Percentiles rank a stretch among this genome's conserved stretches.
Conservation (phyloP, 2,329 filamentous ascomycete species). For the Penicillium sp. region DNA sequence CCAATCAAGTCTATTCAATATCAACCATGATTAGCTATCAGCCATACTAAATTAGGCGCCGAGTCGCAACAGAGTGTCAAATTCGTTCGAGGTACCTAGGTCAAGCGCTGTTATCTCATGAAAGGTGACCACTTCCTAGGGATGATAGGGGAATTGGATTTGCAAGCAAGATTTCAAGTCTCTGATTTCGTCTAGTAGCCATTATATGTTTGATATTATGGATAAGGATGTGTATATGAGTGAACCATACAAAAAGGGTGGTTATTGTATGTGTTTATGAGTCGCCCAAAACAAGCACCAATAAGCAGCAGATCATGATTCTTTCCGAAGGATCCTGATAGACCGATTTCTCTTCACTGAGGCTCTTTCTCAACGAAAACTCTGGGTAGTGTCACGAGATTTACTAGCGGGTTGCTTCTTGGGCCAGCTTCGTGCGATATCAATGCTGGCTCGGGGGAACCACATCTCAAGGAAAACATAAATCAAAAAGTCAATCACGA, state of each 20-base stretch:
- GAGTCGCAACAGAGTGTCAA: not conserved
- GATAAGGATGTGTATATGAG: not conserved
- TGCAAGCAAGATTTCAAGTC: not conserved
- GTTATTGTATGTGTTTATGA: not conserved
- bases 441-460: slow-evolving; percentile 81
- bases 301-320: not conserved
- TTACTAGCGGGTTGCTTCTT: slow-evolving; percentile 56
- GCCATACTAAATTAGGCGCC: not conserved
- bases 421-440: slow-evolving; percentile 89
- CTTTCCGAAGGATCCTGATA: not conserved
- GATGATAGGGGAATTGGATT: too few relatives aligned
- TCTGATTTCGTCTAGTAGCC: not conserved
- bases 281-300: not conserved
- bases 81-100: too few relatives aligned
- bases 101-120: too few relatives aligned
- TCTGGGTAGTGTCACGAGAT: not conserved
- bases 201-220: not conserved
- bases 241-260: too few relatives aligned
- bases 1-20: slow-evolving; percentile 12
- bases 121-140: too few relatives aligned
- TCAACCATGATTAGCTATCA: not conserved
- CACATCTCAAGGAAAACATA: slow-evolving; percentile 85
- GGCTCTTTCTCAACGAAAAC: not conserved
- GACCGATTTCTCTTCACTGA: not conserved
- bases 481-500: slow-evolving; percentile 88